phyloP scores from a whole-genome alignment of 2,329 filamentous ascomycete species.

The Ascochyta pisi region DNA sequence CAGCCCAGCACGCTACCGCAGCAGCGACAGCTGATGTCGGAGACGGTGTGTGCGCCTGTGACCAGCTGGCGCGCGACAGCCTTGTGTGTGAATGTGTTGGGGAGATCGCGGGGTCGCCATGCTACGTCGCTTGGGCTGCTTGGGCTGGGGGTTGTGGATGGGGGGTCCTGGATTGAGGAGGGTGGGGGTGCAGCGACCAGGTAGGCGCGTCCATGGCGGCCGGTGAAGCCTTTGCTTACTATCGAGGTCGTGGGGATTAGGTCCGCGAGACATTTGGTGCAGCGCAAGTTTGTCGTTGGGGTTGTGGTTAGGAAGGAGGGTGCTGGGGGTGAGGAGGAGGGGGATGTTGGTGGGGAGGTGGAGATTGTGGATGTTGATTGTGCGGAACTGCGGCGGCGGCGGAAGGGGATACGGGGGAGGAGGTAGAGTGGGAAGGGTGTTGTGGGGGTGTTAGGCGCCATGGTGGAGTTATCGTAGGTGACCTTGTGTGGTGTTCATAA shows the following conservation, averaged over 20 bases:
- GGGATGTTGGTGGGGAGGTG: constrained; percentile 23
- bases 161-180: constrained; percentile 24
- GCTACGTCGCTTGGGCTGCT: not conserved
- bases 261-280: constrained; percentile 65
- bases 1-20: constrained; percentile 66
- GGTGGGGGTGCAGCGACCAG: constrained; percentile 60
- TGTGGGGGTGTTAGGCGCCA: constrained; percentile 19
- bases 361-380: constrained; percentile 41
- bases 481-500: not conserved
- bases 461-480: not conserved
- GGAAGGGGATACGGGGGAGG: constrained; percentile 46
- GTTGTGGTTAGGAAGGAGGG: constrained; percentile 34
- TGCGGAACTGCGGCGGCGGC: constrained; percentile 53
- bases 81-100: constrained; percentile 65
- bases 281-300: constrained; percentile 63
- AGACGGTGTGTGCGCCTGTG: constrained; percentile 68
- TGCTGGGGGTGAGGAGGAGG: constrained; percentile 33
- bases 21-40: constrained; percentile 63
- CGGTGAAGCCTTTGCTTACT: constrained; percentile 70
- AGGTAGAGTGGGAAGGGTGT: constrained; percentile 54
- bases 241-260: constrained; percentile 66
- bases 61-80: constrained; percentile 66
- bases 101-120: constrained; percentile 51
- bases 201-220: constrained; percentile 69
- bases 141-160: constrained; percentile 24